Conservation (phyloP, 2,329 filamentous ascomycete genomes). For the Fonsecaea monophora region DNA sequence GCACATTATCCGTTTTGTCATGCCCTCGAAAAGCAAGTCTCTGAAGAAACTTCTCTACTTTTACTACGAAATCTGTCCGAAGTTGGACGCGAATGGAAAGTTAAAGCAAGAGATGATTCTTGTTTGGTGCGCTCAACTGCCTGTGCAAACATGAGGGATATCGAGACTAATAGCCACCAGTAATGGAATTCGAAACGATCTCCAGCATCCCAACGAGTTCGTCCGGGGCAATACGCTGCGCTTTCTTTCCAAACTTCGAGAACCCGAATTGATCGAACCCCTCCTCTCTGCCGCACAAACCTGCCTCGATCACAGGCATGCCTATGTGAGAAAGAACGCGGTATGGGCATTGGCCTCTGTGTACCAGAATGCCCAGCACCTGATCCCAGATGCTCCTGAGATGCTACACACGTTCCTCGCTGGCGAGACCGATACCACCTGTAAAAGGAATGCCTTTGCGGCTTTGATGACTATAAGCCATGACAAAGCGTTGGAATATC, state of each 20-base stretch:
- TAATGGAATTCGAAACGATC: slow-evolving; percentile 96
- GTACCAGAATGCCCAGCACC: slow-evolving; percentile 83
- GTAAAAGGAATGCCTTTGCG: slow-evolving; percentile 97
- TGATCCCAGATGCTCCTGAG: slow-evolving; percentile 95
- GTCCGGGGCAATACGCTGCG: slow-evolving; percentile 97
- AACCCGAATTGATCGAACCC: slow-evolving; percentile 94
- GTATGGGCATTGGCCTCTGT: slow-evolving; percentile 95
- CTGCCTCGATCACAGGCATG: slow-evolving; percentile 94
- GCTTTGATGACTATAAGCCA: slow-evolving; percentile 90
- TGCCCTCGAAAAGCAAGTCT: slow-evolving; percentile 96
- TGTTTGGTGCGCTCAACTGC: slow-evolving; percentile 75
- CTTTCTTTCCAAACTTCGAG: slow-evolving; percentile 94
- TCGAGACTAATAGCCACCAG: slow-evolving; percentile 55
- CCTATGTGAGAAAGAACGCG: slow-evolving; percentile 97
- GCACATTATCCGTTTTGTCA: slow-evolving; percentile 99
- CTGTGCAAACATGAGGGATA: background rate
- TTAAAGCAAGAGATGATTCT: slow-evolving; percentile 99
- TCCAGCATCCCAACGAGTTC: slow-evolving; percentile 98
- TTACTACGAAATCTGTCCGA: slow-evolving; percentile 94
- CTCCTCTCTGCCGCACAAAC: slow-evolving; percentile 88
- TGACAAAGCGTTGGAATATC: slow-evolving; percentile 85
- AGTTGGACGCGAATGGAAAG: slow-evolving; percentile 89
- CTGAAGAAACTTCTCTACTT: slow-evolving; percentile 99
- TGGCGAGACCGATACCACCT: slow-evolving; percentile 88
- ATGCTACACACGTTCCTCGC: slow-evolving; percentile 89